Base-by-base conservation (phyloP, 106 monocot species). In the Cymbidium sinense region DNA sequence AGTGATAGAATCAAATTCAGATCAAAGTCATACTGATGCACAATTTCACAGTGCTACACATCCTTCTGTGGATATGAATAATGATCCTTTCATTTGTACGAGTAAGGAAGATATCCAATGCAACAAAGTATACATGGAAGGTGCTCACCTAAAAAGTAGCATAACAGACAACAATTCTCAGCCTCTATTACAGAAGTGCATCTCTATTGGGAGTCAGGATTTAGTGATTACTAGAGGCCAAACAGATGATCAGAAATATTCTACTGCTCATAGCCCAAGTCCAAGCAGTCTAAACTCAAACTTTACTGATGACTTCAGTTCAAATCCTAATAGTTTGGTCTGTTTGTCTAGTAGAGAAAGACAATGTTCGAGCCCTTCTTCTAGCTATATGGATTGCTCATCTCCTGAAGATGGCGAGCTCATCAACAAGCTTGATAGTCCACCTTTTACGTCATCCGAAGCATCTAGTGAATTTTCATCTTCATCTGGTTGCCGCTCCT, bases 171-270 rank as follows among this genome's bases (percentile, higher is more conserved):
- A 39, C 35, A 55, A 27, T 73, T 35, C 50, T 75, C 67, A 67
- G 39, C 28, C 79, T 79, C 27, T 50, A 44, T 52, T 77, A 43
- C 83, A 86, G 64, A 86, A 86, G 78, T 89, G 86, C 80, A 74
- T 86, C 43, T 82, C 93, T 72, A 78, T 84, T 51, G 82, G 80
- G 29, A 86, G 81, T 74, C 80, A 81, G 71, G 78, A 80, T 47
- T 12, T 43, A 43, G 1, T 75, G 25, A 69, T 43, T 34, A 76
- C 73, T 33, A 71, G 19, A 23, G 50, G 37, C 20, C 50, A 65
- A 43, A 43, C 33, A 19, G 61, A 80, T 62, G 70, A 41, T 25
- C 35, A 50, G 41, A n/a, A 12, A 34, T 9, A 43, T 72, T 64
- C 75, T 75, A 9, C 36, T 17, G 21, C 27, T 3, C 73, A 82